phyloP scores from a whole-genome alignment of 371 early-diverging fungal genomes.

The Thermomucor indicae-seudaticae region DNA sequence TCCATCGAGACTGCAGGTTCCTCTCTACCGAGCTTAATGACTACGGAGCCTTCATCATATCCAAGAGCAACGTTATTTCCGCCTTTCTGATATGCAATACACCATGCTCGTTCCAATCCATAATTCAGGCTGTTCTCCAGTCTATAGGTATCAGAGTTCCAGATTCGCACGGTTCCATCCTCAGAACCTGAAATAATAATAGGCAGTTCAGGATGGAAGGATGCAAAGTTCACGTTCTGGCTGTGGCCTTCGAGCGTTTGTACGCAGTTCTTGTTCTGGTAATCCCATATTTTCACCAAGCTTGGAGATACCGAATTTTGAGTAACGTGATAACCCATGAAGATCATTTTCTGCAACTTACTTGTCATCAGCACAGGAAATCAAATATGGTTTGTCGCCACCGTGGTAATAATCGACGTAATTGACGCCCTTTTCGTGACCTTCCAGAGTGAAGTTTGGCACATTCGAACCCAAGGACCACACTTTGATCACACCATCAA shows the following conservation, averaged over 20 bases:
- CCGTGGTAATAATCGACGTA: conserved; percentile 93
- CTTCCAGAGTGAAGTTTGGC: conserved; percentile 92
- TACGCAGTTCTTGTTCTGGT: conserved; percentile 97
- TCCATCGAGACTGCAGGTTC: conserved; percentile 98
- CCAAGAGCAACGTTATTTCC: conserved; percentile 92
- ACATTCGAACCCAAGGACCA: conserved; percentile 80
- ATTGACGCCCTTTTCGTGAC: conserved; percentile 94
- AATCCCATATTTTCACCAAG: conserved; percentile 98
- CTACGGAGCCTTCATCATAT: conserved; percentile 94
- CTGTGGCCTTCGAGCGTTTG: conserved; percentile 97
- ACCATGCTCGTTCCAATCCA: conserved; percentile 96
- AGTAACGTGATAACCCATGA: too few relatives aligned
- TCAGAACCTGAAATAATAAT: conserved; percentile 96
- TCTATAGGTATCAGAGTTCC: conserved; percentile 97
- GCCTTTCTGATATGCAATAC: conserved; percentile 81
- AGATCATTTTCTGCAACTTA: conserved; percentile 20
- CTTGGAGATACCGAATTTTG: conserved; percentile 4
- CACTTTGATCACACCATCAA: conserved; percentile 92
- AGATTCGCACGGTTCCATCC: conserved; percentile 94
- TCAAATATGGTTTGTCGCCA: conserved; percentile 91
- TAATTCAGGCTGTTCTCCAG: conserved; percentile 95
- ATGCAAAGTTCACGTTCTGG: conserved; percentile 93
- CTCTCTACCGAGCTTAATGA: conserved; percentile 91
- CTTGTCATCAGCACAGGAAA: conserved; percentile 91
- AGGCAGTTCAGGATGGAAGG: conserved; percentile 97